Evolutionary conservation across 2,329 filamentous ascomycete genomes (phyloP), one percentile per base, ranked within the genome.

Genomic region (Colletotrichum sp.): DNA sequence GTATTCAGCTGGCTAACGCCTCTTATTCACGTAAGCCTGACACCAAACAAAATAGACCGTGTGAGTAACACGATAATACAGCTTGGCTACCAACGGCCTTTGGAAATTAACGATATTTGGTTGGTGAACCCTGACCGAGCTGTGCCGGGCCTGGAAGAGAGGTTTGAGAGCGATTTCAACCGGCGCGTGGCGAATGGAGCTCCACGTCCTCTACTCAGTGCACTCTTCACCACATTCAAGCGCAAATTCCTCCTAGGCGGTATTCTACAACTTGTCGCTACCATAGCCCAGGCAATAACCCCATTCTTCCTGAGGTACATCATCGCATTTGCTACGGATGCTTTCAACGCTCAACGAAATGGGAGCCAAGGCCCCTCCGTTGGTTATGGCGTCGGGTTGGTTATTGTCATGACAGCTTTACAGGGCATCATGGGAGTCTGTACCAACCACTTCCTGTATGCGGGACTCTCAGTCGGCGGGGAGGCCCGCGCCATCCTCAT

Each of bases 381-480:
- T 7, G 58, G 15, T 1, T 61, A 61, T 2, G 58, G 58, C 18
- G 3, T 61, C 13, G 58, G 58, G 7, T 32, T 61, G 5, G 58
- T 61, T 1, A 18, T 94, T 95, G 1, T 85, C 89, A 32, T 98
- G 72, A 96, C 94, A 1, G 83, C 89, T 60, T 96, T 98, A 95
- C 96, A 98, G 82, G 88, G 96, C 24, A 82, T 93, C 13, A 95
- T 97, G 84, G 96, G 94, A 82, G 81, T 98, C 77, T 91, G 92
- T 30, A 95, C 93, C 4, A 97, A 96, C 81, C 96, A 98, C 81
- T 98, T 97, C 85, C 93, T 98, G 80, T 98, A 96, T 81, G 92
- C 93, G n/a, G 95, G 96, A 24, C 97, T 98, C 94, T 93, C 97
- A 85, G 91, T 97, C 55, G 96, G 96, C 77, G 96, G 95, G 1